Evolutionary conservation across 164 flowering plant species (phyloP).

Genomic region (Aristolochia contorta): DNA sequence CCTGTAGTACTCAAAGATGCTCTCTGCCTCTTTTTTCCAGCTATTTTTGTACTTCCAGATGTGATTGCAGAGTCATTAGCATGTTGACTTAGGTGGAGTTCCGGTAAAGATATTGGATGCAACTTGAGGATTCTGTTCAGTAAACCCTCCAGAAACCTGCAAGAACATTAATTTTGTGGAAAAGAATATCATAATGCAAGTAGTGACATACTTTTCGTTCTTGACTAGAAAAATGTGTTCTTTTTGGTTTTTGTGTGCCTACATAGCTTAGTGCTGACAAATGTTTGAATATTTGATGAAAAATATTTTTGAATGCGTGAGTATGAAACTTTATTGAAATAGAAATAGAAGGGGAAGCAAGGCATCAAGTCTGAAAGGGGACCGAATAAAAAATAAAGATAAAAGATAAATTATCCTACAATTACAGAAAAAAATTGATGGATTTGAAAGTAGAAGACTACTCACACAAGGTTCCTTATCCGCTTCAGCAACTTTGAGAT

Average conservation of each 20-base stretch:
- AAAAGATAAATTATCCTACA: background rate
- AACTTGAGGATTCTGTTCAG: constrained; percentile 35
- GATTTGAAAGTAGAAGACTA: constrained; percentile 3
- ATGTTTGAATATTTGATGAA: background rate
- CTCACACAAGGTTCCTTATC: constrained; percentile 75
- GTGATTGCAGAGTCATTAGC: constrained; percentile 13
- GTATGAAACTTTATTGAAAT: background rate
- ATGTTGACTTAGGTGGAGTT: constrained; percentile 35
- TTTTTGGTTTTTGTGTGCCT: background rate
- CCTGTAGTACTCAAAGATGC: constrained; percentile 15
- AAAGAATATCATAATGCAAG: background rate
- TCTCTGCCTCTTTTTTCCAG: constrained; percentile 26
- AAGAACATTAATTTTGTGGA: background rate
- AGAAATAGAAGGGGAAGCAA: no score
- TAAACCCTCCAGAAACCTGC: constrained; percentile 69
- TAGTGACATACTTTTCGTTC: background rate
- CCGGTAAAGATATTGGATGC: constrained; percentile 46
- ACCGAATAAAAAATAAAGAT: no score
- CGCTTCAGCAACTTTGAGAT: constrained; percentile 63
- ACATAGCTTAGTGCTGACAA: background rate
- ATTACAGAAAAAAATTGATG: background rate
- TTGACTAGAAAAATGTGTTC: background rate
- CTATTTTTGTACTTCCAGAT: constrained; percentile 10
- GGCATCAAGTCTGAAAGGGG: no score
- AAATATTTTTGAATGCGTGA: background rate